A percentile compares a stretch with the other conserved stretches of the same genome.
Evolutionary conservation across 768 basidiomycete genomes (phyloP).

Genomic region (Collybia nuda): DNA sequence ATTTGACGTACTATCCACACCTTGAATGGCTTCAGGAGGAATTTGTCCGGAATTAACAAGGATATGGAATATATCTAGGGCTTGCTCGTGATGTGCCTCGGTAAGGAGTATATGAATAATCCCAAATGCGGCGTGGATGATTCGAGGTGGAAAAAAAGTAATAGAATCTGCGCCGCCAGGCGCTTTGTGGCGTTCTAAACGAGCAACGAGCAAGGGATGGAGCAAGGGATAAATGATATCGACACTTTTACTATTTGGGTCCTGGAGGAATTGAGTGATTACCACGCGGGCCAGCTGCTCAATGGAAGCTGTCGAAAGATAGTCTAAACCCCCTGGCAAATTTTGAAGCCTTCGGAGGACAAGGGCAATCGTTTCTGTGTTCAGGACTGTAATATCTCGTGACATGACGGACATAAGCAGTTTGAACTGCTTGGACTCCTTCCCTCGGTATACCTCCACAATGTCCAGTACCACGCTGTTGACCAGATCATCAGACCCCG

Average conservation of each 20-base stretch:
- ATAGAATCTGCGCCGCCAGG: constrained; percentile 28
- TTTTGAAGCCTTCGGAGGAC: constrained; percentile 15
- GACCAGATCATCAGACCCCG: constrained; percentile 3
- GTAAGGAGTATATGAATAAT: constrained; percentile 42
- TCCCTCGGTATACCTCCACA: constrained; percentile 13
- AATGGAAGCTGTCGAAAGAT: constrained; percentile 5
- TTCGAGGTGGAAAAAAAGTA: constrained; percentile 34
- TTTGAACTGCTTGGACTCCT: background rate
- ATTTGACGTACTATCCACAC: constrained; percentile 30
- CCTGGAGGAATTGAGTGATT: constrained; percentile 18
- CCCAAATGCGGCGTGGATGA: constrained; percentile 39
- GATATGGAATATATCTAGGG: constrained; percentile 47
- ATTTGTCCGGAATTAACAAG: constrained; percentile 46
- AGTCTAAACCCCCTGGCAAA: constrained; percentile 4
- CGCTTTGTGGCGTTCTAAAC: constrained; percentile 18
- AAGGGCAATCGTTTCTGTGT: constrained; percentile 9
- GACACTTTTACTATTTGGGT: too few relatives aligned
- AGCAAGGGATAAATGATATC: constrained; percentile 12
- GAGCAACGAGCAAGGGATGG: constrained; percentile 27
- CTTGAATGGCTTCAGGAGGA: constrained; percentile 44
- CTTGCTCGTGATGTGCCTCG: constrained; percentile 28
- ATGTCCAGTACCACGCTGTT: constrained; percentile 23
- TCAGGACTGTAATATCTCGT: constrained; percentile 8
- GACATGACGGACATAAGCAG: constrained; percentile 13
- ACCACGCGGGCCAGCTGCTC: constrained; percentile 15